Evolutionary conservation across 768 basidiomycete species (phyloP).

Genomic region (Obba rivulosa): DNA sequence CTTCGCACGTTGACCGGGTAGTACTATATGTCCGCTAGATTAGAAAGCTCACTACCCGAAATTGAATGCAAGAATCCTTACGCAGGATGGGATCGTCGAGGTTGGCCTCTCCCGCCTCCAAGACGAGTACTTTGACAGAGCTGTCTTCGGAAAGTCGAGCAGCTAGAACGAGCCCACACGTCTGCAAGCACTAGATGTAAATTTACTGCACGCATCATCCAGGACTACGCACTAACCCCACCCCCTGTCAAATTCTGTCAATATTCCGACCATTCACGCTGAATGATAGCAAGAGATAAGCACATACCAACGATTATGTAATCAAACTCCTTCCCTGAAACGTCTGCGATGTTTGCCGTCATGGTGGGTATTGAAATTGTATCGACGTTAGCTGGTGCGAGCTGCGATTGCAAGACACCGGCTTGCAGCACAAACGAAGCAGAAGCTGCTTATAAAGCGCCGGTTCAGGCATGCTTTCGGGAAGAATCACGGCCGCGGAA

Average conservation of each 20-base stretch:
- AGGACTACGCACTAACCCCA: not conserved
- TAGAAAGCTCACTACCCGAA: too few species aligned
- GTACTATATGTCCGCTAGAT: not conserved
- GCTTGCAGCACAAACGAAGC: too few species aligned
- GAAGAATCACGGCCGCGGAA: too few species aligned
- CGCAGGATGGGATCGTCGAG: slow-evolving; percentile 2
- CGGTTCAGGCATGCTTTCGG: too few species aligned
- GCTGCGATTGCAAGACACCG: too few species aligned
- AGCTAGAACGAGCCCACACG: slow-evolving; percentile 35
- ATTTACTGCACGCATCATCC: too few species aligned
- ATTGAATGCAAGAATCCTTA: slow-evolving; percentile 1
- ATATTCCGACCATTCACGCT: not conserved
- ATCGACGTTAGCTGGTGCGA: too few species aligned
- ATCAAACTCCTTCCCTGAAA: slow-evolving; percentile 2
- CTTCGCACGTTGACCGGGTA: not conserved
- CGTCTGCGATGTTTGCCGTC: not conserved
- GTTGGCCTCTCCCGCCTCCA: slow-evolving; percentile 24
- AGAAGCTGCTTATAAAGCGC: too few species aligned
- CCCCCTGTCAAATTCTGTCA: slow-evolving; percentile 2
- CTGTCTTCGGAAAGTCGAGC: slow-evolving; percentile 32
- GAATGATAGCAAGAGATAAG: not conserved
- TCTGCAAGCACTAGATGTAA: not conserved
- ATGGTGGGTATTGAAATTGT: not conserved
- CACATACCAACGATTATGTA: slow-evolving; percentile 6
- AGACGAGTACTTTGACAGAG: slow-evolving; percentile 28